These are phyloP conservation scores for Tricholoma sp. DNA, from an alignment of 768 basidiomycete species.

Conservation along the genomic window DNA sequence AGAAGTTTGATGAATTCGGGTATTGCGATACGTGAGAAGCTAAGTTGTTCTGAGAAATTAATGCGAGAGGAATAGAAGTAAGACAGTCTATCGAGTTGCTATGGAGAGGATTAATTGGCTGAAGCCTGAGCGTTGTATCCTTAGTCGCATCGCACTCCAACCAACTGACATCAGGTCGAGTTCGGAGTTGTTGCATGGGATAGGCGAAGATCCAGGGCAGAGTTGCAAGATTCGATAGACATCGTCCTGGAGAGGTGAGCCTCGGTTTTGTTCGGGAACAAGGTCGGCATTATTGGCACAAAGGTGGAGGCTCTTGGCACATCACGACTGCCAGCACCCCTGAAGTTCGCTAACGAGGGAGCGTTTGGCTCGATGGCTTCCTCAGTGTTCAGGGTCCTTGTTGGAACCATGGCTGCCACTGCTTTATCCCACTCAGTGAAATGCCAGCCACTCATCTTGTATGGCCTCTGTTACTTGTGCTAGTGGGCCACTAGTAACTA, in stretches of 20 bases:
- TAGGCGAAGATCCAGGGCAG: neutral
- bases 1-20: neutral
- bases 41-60: neutral
- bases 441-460: neutral
- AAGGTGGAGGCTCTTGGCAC: constrained; percentile 9
- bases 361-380: neutral
- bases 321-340: neutral
- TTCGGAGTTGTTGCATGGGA: neutral
- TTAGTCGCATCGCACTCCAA: neutral
- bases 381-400: neutral
- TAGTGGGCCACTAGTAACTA: too few relatives aligned
- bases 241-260: neutral
- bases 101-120: neutral
- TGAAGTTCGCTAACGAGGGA: neutral
- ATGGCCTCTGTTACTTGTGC: too few relatives aligned
- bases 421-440: neutral
- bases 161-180: neutral
- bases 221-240: neutral
- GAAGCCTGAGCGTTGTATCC: constrained; percentile 1
- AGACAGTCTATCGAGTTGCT: constrained; percentile 11
- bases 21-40: neutral
- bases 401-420: neutral
- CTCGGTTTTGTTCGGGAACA: constrained; percentile 1
- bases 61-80: neutral
- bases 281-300: constrained; percentile 5